Conservation (phyloP, 2,329 filamentous ascomycete genomes). For the Hymenoscyphus albidus region DNA sequence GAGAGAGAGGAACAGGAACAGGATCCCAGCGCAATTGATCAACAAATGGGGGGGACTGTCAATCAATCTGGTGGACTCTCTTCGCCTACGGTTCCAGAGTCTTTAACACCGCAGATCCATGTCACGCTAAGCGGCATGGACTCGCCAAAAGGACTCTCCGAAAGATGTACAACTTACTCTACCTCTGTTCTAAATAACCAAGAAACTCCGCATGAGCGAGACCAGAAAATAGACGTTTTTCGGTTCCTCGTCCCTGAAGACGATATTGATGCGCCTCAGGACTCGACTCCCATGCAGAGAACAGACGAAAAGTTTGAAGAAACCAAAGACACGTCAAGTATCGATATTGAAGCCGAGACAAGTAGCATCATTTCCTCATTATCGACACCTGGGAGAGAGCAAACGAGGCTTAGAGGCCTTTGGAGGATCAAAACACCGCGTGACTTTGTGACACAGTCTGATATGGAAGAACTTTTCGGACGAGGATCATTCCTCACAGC, state of each 20-base stretch:
- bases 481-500: background rate
- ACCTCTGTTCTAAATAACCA: background rate
- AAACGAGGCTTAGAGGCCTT: background rate
- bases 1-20: background rate
- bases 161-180: background rate
- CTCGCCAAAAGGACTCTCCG: background rate
- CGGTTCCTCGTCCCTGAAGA: background rate
- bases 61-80: too few species aligned
- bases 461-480: constrained; percentile 4
- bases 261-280: background rate
- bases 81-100: background rate
- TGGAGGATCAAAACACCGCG: background rate
- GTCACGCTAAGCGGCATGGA: background rate
- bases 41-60: too few species aligned
- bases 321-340: background rate
- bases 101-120: background rate
- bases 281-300: background rate
- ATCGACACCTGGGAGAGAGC: background rate
- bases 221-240: background rate
- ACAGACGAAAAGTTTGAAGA: background rate
- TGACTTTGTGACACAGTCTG: background rate
- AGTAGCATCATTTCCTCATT: background rate
- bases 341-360: background rate
- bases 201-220: background rate
- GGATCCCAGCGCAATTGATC: background rate